Percentiles rank a stretch among this genome's conserved stretches.
Evolutionary conservation across 1,284 basidiomycete species (phyloP).

Genomic region (Polyporus tsugae): DNA sequence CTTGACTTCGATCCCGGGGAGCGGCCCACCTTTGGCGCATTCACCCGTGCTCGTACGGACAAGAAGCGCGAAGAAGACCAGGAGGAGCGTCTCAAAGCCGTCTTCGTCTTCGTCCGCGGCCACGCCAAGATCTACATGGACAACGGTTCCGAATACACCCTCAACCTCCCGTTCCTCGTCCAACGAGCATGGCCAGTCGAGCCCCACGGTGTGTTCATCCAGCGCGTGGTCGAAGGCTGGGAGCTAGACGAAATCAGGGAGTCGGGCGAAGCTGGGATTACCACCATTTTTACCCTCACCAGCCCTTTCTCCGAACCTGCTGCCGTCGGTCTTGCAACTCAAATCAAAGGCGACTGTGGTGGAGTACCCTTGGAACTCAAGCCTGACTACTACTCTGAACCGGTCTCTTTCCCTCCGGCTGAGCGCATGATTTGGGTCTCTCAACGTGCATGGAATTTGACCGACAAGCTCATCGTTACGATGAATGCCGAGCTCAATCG

Average conservation of each 20-base stretch:
- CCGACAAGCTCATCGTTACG: constrained; percentile 63
- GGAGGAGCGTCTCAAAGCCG: constrained; percentile 55
- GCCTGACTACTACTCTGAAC: constrained; percentile 56
- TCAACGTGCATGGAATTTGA: constrained; percentile 50
- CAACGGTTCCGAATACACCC: constrained; percentile 79
- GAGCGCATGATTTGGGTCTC: constrained; percentile 73
- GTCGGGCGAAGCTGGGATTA: constrained; percentile 69
- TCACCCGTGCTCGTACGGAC: constrained; percentile 45
- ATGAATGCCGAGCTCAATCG: constrained; percentile 58
- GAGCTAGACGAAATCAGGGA: constrained; percentile 73
- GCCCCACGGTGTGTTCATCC: constrained; percentile 80
- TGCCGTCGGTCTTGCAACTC: constrained; percentile 67
- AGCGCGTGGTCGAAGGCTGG: constrained; percentile 72
- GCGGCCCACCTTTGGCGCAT: constrained; percentile 66
- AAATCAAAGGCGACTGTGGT: constrained; percentile 58
- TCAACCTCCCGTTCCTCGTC: constrained; percentile 86
- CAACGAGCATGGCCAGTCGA: constrained; percentile 80
- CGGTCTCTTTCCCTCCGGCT: constrained; percentile 59
- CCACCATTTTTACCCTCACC: constrained; percentile 80
- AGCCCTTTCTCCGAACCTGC: constrained; percentile 81
- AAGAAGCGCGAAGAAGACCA: constrained; percentile 41
- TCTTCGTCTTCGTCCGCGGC: constrained; percentile 83
- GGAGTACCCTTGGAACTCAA: constrained; percentile 54
- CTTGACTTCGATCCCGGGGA: constrained; percentile 39
- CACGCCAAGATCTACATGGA: constrained; percentile 78